A percentile compares a stretch with the other conserved stretches of the same genome.
These are phyloP conservation scores for Brassica cretica DNA, from an alignment of 345 rosid genomes.

Conservation along the genomic window DNA sequence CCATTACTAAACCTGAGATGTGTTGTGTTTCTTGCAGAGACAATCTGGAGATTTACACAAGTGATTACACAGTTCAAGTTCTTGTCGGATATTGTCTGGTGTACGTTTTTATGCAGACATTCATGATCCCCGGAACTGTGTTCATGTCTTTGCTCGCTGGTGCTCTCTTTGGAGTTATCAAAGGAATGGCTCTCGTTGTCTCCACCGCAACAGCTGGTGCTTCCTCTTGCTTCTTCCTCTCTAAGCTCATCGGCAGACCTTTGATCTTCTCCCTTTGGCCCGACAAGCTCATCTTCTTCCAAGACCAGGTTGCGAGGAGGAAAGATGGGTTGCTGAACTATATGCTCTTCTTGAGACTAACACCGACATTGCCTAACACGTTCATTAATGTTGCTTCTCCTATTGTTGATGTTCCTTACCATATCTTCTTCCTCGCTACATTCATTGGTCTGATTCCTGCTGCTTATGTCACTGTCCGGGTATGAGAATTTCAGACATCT, in stretches of 20 bases:
- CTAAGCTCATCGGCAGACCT: slow-evolving; percentile 82
- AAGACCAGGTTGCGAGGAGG: slow-evolving; percentile 87
- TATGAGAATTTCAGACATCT: slow-evolving; percentile 31
- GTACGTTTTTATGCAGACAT: slow-evolving; percentile 92
- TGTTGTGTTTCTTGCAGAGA: slow-evolving; percentile 47
- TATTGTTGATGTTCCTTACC: slow-evolving; percentile 85
- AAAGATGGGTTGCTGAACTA: slow-evolving; percentile 70
- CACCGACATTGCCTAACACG: slow-evolving; percentile 93
- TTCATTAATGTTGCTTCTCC: slow-evolving; percentile 96
- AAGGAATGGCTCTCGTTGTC: slow-evolving; percentile 85
- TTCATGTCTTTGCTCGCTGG: slow-evolving; percentile 97
- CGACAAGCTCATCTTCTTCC: slow-evolving; percentile 85
- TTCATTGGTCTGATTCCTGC: slow-evolving; percentile 88
- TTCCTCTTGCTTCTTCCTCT: slow-evolving; percentile 89
- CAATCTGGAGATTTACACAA: slow-evolving; percentile 82
- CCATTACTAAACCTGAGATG: neutral
- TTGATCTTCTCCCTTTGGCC: slow-evolving; percentile 86
- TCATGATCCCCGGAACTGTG: slow-evolving; percentile 95
- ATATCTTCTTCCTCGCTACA: slow-evolving; percentile 81
- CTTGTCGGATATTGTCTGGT: slow-evolving; percentile 79
- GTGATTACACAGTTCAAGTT: slow-evolving; percentile 85
- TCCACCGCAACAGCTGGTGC: slow-evolving; percentile 93
- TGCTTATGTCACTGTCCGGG: slow-evolving; percentile 91
- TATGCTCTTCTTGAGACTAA: slow-evolving; percentile 88
- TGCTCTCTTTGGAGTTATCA: slow-evolving; percentile 79